Conservation (phyloP, 2,329 filamentous ascomycete genomes). For the Didymella pinodella region DNA sequence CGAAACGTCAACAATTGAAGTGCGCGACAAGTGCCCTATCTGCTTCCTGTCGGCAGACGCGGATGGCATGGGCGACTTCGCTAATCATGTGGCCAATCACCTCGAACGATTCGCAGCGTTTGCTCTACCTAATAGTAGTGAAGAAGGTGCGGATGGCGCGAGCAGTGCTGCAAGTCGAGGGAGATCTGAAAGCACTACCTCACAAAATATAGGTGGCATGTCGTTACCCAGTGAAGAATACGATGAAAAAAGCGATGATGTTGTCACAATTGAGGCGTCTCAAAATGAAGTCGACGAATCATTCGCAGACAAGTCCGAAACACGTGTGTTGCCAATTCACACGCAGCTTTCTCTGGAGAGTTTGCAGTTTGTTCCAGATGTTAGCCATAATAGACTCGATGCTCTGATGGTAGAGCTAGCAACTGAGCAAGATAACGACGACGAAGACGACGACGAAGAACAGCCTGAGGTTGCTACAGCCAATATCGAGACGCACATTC, state of each 20-base stretch:
- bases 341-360: constrained; percentile 34
- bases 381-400: constrained; percentile 32
- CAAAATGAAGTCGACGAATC: neutral
- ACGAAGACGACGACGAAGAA: constrained; percentile 15
- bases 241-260: constrained; percentile 8
- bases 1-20: constrained; percentile 44
- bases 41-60: constrained; percentile 37
- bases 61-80: constrained; percentile 37
- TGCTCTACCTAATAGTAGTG: constrained; percentile 40
- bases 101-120: constrained; percentile 48
- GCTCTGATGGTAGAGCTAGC: constrained; percentile 22
- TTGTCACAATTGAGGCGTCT: neutral
- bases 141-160: constrained; percentile 42
- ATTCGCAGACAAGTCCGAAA: neutral
- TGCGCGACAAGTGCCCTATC: constrained; percentile 44
- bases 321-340: neutral
- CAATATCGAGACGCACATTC: constrained; percentile 26
- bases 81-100: constrained; percentile 50
- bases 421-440: constrained; percentile 2
- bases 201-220: constrained; percentile 28
- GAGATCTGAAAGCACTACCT: constrained; percentile 28
- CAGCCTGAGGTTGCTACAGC: constrained; percentile 11
- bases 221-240: constrained; percentile 28
- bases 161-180: constrained; percentile 45
- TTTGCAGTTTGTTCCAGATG: constrained; percentile 39